These are phyloP conservation scores for Eucalyptus marginata DNA, from an alignment of 345 rosid genomes.

Conservation along the genomic window DNA sequence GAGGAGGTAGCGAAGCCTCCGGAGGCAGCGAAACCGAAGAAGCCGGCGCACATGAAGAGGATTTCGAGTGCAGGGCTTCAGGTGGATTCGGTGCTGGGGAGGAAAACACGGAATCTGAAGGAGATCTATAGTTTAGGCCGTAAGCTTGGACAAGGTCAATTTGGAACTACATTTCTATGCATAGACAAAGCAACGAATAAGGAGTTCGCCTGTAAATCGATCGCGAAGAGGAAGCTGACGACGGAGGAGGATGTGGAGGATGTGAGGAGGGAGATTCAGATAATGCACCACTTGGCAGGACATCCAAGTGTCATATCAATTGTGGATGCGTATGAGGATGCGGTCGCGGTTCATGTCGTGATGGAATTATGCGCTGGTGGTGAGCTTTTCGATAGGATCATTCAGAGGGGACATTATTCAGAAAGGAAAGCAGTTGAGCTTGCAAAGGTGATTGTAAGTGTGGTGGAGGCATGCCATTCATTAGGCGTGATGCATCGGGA, in stretches of 20 bases:
- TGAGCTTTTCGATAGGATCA: constrained; percentile 88
- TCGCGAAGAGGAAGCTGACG: constrained; percentile 68
- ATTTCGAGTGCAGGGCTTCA: constrained; percentile 52
- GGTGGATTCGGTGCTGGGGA: constrained; percentile 61
- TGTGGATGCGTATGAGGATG: constrained; percentile 83
- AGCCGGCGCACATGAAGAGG: constrained; percentile 46
- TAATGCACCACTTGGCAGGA: constrained; percentile 93
- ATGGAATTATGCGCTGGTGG: constrained; percentile 98
- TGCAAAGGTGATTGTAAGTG: constrained; percentile 67
- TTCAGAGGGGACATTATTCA: constrained; percentile 78
- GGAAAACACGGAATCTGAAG: constrained; percentile 71
- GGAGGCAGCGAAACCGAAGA: constrained; percentile 27
- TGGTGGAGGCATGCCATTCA: constrained; percentile 90
- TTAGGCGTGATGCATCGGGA: constrained; percentile 96
- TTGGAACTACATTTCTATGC: constrained; percentile 86
- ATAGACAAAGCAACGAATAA: constrained; percentile 48
- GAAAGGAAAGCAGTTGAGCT: constrained; percentile 87
- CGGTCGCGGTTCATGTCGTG: constrained; percentile 74
- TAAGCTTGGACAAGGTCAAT: constrained; percentile 95
- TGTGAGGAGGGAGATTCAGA: constrained; percentile 90
- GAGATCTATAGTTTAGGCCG: constrained; percentile 73
- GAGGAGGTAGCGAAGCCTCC: constrained; percentile 3
- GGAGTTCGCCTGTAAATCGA: constrained; percentile 80
- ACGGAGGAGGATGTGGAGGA: constrained; percentile 77
- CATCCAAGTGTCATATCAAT: constrained; percentile 81